Conservation (phyloP, 2,329 filamentous ascomycete genomes). For the Westerdykella aurantiaca region DNA sequence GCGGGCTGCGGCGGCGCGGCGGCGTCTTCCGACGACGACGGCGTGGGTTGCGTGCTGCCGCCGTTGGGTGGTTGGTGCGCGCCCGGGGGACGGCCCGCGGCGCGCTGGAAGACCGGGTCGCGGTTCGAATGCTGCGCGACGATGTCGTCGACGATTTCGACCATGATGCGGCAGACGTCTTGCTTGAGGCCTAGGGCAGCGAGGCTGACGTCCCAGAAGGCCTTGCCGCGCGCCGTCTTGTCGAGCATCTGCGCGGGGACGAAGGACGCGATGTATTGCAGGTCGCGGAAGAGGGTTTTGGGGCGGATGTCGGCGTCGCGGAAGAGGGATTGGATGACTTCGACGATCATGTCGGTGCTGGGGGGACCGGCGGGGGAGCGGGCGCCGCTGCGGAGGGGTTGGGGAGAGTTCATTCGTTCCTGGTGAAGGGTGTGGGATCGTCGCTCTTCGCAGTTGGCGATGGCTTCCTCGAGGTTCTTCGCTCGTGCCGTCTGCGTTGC, state of each 20-base stretch:
- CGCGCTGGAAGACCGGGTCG: slow-evolving; percentile 28
- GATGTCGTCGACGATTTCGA: slow-evolving; percentile 66
- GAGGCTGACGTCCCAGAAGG: slow-evolving; percentile 84
- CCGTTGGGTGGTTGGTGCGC: slow-evolving; percentile 10
- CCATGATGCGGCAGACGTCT: slow-evolving; percentile 78
- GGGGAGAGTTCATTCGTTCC: slow-evolving; percentile 34
- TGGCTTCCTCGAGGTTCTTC: slow-evolving; percentile 57
- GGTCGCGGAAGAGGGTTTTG: slow-evolving; percentile 44
- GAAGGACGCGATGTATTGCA: slow-evolving; percentile 56
- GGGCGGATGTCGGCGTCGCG: slow-evolving; percentile 42
- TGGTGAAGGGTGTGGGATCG: slow-evolving; percentile 53
- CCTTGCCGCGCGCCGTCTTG: slow-evolving; percentile 59
- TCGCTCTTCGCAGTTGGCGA: slow-evolving; percentile 64
- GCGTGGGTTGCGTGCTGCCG: slow-evolving; percentile 2
- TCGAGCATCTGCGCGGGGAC: slow-evolving; percentile 54
- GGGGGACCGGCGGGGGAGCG: slow-evolving; percentile 36
- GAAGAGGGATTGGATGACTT: slow-evolving; percentile 42
- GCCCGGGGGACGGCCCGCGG: slow-evolving; percentile 14
- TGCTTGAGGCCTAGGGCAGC: slow-evolving; percentile 85
- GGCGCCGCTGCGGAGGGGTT: slow-evolving; percentile 26
- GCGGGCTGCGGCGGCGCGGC: slow-evolving; percentile 16
- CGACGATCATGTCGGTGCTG: slow-evolving; percentile 41
- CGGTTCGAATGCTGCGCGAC: slow-evolving; percentile 64
- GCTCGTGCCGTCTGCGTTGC: slow-evolving; percentile 39
- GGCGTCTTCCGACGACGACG: slow-evolving; percentile 10